Base-by-base conservation (phyloP, 208 protist genomes). In the Trypanosoma conorhini region DNA sequence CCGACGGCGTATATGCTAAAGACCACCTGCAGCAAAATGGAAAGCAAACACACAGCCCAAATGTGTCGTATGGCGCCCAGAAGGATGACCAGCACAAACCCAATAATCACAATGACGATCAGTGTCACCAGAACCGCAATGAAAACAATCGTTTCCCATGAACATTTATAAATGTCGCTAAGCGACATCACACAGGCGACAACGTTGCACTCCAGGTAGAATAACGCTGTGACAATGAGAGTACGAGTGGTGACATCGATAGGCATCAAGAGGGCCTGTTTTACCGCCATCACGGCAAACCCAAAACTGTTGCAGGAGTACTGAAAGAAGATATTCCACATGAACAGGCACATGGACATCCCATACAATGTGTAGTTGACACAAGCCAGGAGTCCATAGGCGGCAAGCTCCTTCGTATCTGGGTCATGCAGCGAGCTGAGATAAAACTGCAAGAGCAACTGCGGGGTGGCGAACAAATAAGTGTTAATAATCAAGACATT, bases 401-500 rank as follows among this genome's bases (percentile, higher is more conserved):
- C 57, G 21, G 38, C 54, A 51, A 87, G 89, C 33, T 46, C 15
- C n/a, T 26, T 21, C n/a, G 19, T 28, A 42, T 0, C 19, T 52
- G 35, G 59, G 61, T 31, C 26, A 63, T 50, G 54, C 40, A 76
- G 24, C 55, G 33, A 21, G 66, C 21, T 55, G 10, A 91, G 73
- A 71, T 86, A 96, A 38, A 69, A 78, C 72, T 96, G 90, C n/a
- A 96, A 0, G 33, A 91, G 66, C 28, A 92, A 50, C 67, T 96
- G 90, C 24, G 87, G 90, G 66, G 83, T 80, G 2, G 85, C 85
- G 55, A 75, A 82, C 58, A 85, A 93, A 46, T 80, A 75, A 50
- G 81, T 79, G 68, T 89, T 63, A 58, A 76, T 62, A 57, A 92
- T 85, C 19, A 88, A 79, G 60, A 92, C 76, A 40, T 92, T 70